These are phyloP conservation scores for Kodamaea alishanica DNA, from an alignment of 1,139 yeast genomes.

Conservation along the genomic window DNA sequence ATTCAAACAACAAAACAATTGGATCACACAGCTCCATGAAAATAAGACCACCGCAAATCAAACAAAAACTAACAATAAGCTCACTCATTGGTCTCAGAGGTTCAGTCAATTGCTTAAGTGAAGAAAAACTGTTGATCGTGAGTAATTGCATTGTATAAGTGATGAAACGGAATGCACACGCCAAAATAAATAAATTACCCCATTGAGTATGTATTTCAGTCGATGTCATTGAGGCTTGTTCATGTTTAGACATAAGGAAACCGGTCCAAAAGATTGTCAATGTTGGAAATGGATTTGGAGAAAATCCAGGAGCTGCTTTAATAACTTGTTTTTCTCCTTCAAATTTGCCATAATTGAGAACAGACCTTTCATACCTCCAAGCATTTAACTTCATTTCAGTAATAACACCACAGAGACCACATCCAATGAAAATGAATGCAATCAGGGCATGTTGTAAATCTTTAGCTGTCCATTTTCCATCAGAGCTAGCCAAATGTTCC, in stretches of 20 bases:
- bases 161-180: constrained; percentile 67
- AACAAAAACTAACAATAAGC: constrained; percentile 68
- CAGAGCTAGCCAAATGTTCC: constrained; percentile 75
- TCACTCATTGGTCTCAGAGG: constrained; percentile 74
- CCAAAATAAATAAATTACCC: constrained; percentile 80
- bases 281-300: constrained; percentile 91
- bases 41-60: constrained; percentile 83
- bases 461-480: constrained; percentile 84
- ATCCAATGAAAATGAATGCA: constrained; percentile 90
- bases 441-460: constrained; percentile 94
- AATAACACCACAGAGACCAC: constrained; percentile 86
- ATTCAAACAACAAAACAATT: constrained; percentile 75
- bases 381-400: constrained; percentile 56
- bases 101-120: constrained; percentile 37
- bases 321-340: constrained; percentile 17
- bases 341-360: constrained; percentile 18
- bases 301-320: constrained; percentile 65
- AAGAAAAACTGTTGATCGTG: constrained; percentile 33
- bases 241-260: constrained; percentile 90
- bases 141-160: constrained; percentile 62
- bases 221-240: constrained; percentile 73
- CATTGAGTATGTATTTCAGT: constrained; percentile 85
- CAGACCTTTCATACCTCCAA: constrained; percentile 47
- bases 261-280: constrained; percentile 97
- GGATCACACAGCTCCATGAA: constrained; percentile 93